A percentile compares a stretch with the other conserved stretches of the same genome.
Conservation (phyloP, 805 yeast genomes). For the Vanderwaltozyma yarrowii region DNA sequence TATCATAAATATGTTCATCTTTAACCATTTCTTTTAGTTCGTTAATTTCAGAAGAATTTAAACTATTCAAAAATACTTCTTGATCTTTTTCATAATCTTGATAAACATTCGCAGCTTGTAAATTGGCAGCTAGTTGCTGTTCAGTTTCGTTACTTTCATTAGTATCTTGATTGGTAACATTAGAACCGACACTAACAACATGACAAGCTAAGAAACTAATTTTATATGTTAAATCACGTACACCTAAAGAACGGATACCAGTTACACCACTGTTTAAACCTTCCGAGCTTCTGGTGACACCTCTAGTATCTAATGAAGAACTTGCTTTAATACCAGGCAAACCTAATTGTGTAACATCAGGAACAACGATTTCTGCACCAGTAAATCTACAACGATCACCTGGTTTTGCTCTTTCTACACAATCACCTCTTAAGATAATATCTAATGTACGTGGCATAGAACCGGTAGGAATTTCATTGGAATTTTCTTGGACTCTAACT, state of each 20-base stretch:
- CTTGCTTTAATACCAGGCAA: constrained; percentile 91
- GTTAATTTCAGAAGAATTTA: constrained; percentile 71
- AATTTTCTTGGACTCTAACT: constrained; percentile 88
- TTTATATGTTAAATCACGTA: constrained; percentile 84
- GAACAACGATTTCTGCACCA: constrained; percentile 90
- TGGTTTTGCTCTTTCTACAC: constrained; percentile 93
- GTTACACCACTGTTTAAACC: constrained; percentile 75
- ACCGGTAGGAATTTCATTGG: constrained; percentile 96
- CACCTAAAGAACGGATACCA: constrained; percentile 89
- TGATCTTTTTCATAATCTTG: constrained; percentile 58
- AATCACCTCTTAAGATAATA: constrained; percentile 83
- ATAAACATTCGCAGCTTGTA: constrained; percentile 17
- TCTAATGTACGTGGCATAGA: constrained; percentile 97
- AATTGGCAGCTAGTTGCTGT: constrained; percentile 19
- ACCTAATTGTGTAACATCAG: constrained; percentile 89
- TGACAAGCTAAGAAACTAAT: constrained; percentile 88
- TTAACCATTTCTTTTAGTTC: constrained; percentile 87
- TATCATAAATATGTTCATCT: constrained; percentile 74
- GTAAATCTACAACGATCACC: constrained; percentile 93
- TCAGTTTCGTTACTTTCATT: constrained; percentile 9
- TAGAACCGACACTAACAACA: constrained; percentile 52
- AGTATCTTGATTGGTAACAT: constrained; percentile 8
- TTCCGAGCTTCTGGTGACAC: constrained; percentile 36
- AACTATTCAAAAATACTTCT: constrained; percentile 65
- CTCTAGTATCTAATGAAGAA: constrained; percentile 56